Percentiles rank a stretch among this genome's conserved stretches.
These are phyloP conservation scores for Phytophthora niederhauseri DNA, from an alignment of 352 stramenopile genomes.

Conservation along the genomic window DNA sequence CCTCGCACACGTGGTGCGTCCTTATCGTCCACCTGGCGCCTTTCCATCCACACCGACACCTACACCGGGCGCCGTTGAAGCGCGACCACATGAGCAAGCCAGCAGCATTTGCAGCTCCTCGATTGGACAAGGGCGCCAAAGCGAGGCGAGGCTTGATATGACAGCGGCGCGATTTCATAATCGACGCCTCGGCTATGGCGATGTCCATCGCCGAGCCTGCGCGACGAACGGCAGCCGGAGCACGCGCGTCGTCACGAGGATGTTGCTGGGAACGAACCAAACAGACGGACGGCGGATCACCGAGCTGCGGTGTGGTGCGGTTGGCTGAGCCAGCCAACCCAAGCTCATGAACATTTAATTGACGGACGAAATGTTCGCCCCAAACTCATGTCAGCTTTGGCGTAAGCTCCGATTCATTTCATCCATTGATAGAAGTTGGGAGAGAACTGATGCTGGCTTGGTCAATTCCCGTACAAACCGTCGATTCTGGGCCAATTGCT, in stretches of 20 bases:
- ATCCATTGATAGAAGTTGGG: background rate
- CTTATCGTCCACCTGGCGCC: conserved; percentile 29
- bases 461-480: background rate
- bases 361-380: background rate
- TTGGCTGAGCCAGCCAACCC: background rate
- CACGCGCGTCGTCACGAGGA: conserved; percentile 24
- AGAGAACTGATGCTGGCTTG: background rate
- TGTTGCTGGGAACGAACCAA: conserved; percentile 19
- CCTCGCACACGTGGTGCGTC: conserved; percentile 4
- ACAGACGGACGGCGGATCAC: conserved; percentile 14
- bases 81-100: conserved; percentile 6
- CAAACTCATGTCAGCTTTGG: too few species aligned
- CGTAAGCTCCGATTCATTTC: too few species aligned
- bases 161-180: background rate
- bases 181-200: conserved; percentile 18
- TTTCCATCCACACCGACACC: conserved; percentile 24
- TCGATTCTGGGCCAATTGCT: background rate
- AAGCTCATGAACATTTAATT: background rate
- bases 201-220: background rate
- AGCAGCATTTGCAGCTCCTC: conserved; percentile 20
- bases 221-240: too few species aligned
- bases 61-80: too few species aligned
- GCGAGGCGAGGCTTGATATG: background rate
- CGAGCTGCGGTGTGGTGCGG: conserved; percentile 7
- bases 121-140: conserved; percentile 19